phyloP scores from a whole-genome alignment of 1,139 yeast genomes.

The Starmera stellimalicola region DNA sequence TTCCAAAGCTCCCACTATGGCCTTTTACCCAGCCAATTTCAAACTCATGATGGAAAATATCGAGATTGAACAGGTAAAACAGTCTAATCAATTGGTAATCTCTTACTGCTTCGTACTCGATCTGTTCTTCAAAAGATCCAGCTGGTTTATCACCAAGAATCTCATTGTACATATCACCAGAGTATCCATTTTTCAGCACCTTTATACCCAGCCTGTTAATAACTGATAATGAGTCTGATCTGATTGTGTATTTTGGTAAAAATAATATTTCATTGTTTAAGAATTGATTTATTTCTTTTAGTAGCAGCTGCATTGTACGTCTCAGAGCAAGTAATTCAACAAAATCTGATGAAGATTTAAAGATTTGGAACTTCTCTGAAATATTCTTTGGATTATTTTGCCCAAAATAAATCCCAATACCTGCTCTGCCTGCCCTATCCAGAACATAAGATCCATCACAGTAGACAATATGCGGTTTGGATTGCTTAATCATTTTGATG shows the following conservation, averaged over 20 bases:
- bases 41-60: constrained; percentile 26
- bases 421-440: constrained; percentile 36
- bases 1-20: constrained; percentile 62
- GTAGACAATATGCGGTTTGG: constrained; percentile 26
- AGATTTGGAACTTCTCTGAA: constrained; percentile 37
- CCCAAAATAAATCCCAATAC: constrained; percentile 71
- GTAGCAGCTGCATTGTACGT: constrained; percentile 40
- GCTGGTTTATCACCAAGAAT: no score
- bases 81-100: no score
- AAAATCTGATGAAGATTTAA: constrained; percentile 63
- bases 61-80: no score
- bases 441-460: constrained; percentile 65
- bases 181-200: no score
- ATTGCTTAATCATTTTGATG: not conserved
- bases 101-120: no score
- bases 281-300: constrained; percentile 25
- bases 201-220: no score
- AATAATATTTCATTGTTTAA: constrained; percentile 10
- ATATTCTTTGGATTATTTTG: constrained; percentile 42
- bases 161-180: no score
- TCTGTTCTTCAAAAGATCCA: no score
- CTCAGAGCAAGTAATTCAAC: constrained; percentile 69
- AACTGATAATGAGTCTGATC: constrained; percentile 49
- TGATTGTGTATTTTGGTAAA: constrained; percentile 26
- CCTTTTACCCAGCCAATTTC: constrained; percentile 57